phyloP scores from a whole-genome alignment of 2,329 filamentous ascomycete genomes.

The Hortaea sp. region DNA sequence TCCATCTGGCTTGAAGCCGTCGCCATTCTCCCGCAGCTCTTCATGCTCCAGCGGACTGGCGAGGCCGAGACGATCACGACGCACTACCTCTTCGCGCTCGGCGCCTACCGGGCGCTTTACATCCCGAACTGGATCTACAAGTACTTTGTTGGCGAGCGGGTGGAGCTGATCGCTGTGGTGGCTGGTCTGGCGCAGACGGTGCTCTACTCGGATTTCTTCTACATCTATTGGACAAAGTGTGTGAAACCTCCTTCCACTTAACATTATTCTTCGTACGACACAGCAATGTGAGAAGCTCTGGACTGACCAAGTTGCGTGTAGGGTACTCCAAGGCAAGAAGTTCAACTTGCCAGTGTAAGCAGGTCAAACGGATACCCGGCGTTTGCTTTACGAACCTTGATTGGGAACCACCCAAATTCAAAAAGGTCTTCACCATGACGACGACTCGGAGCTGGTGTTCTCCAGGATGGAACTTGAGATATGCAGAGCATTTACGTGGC shows the following conservation, averaged over 20 bases:
- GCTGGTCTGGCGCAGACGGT: constrained; percentile 90
- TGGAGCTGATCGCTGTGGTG: constrained; percentile 77
- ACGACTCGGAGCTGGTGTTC: too few species aligned
- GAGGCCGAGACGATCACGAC: constrained; percentile 99
- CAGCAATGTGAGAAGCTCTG: neutral
- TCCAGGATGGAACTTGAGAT: too few species aligned
- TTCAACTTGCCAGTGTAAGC: constrained; percentile 44
- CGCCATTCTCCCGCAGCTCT: constrained; percentile 91
- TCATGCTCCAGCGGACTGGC: constrained; percentile 94
- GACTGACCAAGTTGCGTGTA: constrained; percentile 11
- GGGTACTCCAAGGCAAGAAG: constrained; percentile 44
- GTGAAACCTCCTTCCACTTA: constrained; percentile 19
- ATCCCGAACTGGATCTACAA: constrained; percentile 98
- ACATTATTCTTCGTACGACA: neutral
- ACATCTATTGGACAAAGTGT: constrained; percentile 95
- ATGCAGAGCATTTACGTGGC: too few species aligned
- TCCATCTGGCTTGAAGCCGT: constrained; percentile 97
- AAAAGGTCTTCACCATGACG: too few species aligned
- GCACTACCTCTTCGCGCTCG: constrained; percentile 91
- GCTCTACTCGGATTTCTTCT: constrained; percentile 98
- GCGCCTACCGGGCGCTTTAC: constrained; percentile 83
- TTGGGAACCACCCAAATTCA: too few species aligned
- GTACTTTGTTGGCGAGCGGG: constrained; percentile 61
- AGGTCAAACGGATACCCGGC: neutral
- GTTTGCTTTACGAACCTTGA: too few species aligned